Base-by-base conservation (phyloP, 805 yeast genomes). In the Schwanniomyces occidentalis region DNA sequence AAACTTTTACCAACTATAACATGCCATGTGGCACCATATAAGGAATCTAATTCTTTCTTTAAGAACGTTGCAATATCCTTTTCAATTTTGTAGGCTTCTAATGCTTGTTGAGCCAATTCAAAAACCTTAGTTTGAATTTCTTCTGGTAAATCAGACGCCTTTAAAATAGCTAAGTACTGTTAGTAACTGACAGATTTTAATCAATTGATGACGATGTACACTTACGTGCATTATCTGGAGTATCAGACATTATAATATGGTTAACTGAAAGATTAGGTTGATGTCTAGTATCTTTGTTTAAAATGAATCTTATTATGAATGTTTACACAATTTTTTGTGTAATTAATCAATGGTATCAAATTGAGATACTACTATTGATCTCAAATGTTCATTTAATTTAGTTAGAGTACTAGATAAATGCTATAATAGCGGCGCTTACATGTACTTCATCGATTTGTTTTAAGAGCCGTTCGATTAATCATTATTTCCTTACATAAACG, bases 1-100 rank as follows among this genome's bases (percentile, higher is more conserved):
- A 85, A 85, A 48, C 80, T 80, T 56, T 77, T 81, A 8, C 93
- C 95, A 34, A 83, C 89, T 32, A 85, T 73, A 2, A 82, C 86
- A 54, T 85, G 91, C 95, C 93, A 85, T 24, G 86, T 76, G 18
- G 79, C 73, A 0, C 90, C 91, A 40, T 70, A 75, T 29, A 68
- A 57, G 30, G 72, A 69, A 53, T 85, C 93, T 57, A 84, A 57
- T 43, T 73, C 81, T 46, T 81, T 80, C 63, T 85, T 85, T 41
- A 84, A 58, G 35, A 61, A 65, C 0, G 80, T 71, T 10, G 93
- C 90, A 23, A 83, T 65, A 35, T 84, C 91, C 45, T 76, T 76
- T 37, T 76, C 79, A 10, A 72, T 58, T 24, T 58, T 58, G 48
- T 68, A 65, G 13, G 63, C 49, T 17, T 63, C 58, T n/a, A 70